A percentile compares a stretch with the other conserved stretches of the same genome.
Evolutionary conservation across 2,329 filamentous ascomycete genomes (phyloP).

Genomic region (Calonectria henricotiae): DNA sequence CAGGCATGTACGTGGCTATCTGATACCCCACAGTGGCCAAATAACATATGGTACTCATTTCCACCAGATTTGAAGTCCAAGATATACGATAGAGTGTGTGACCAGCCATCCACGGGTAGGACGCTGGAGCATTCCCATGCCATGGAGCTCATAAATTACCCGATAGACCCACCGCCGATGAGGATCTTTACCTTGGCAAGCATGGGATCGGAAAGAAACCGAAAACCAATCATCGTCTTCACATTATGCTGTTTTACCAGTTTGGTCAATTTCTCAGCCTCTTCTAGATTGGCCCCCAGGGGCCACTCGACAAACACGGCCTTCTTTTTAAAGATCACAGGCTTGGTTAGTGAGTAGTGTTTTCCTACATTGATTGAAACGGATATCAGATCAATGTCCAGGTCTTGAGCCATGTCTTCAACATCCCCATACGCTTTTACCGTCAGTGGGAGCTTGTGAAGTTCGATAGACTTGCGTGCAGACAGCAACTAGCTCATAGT

Average conservation of each 20-base stretch:
- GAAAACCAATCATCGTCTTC: slow-evolving; percentile 64
- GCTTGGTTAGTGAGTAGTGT: slow-evolving; percentile 63
- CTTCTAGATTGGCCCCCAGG: slow-evolving; percentile 49
- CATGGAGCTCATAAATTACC: slow-evolving; percentile 30
- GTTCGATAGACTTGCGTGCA: slow-evolving; percentile 62
- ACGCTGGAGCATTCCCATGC: slow-evolving; percentile 28
- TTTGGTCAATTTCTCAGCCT: slow-evolving; percentile 60
- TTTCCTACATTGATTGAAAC: slow-evolving; percentile 67
- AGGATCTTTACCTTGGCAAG: slow-evolving; percentile 44
- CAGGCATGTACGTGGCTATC: too few relatives aligned
- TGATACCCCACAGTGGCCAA: slow-evolving; percentile 35
- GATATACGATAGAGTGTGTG: slow-evolving; percentile 15
- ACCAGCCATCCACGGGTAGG: slow-evolving; percentile 19
- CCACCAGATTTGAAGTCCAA: slow-evolving; percentile 31
- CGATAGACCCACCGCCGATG: slow-evolving; percentile 36
- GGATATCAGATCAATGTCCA: slow-evolving; percentile 68
- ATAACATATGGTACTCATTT: slow-evolving; percentile 33
- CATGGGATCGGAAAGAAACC: slow-evolving; percentile 63
- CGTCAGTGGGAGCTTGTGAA: slow-evolving; percentile 59
- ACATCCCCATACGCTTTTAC: slow-evolving; percentile 66
- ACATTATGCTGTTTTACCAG: slow-evolving; percentile 55
- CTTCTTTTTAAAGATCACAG: slow-evolving; percentile 61
- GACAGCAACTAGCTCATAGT: slow-evolving; percentile 66
- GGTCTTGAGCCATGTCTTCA: slow-evolving; percentile 63
- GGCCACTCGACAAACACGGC: slow-evolving; percentile 39